phyloP scores from a whole-genome alignment of 345 rosid genomes.

The Aquilaria sinensis region DNA sequence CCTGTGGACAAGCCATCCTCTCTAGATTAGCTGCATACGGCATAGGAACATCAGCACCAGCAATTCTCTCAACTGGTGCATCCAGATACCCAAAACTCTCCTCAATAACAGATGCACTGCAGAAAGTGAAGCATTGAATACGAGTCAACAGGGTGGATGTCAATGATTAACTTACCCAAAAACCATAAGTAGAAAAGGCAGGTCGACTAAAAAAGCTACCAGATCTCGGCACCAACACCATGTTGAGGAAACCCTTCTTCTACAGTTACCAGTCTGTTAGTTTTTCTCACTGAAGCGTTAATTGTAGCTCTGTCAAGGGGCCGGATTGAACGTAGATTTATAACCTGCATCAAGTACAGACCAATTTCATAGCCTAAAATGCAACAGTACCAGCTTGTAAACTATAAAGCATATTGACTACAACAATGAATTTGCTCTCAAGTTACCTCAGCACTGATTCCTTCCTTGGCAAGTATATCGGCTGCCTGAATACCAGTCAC shows the following conservation, averaged over 20 bases:
- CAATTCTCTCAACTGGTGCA: slow-evolving; percentile 64
- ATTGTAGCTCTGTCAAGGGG: slow-evolving; percentile 60
- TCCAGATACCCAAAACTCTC: slow-evolving; percentile 71
- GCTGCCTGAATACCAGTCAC: slow-evolving; percentile 46
- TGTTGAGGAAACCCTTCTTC: slow-evolving; percentile 80
- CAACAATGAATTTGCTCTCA: neutral
- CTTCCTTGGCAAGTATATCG: slow-evolving; percentile 61
- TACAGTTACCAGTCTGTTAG: slow-evolving; percentile 72
- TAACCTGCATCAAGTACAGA: slow-evolving; percentile 34
- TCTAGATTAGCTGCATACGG: slow-evolving; percentile 70
- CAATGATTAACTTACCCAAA: neutral
- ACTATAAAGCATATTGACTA: neutral
- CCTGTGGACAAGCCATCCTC: slow-evolving; percentile 72
- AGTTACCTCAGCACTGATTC: slow-evolving; percentile 61
- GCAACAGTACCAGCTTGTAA: neutral
- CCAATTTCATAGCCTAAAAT: neutral
- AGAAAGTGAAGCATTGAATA: neutral
- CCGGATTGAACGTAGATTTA: slow-evolving; percentile 64
- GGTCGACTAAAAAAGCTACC: slow-evolving; percentile 26
- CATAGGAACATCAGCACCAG: slow-evolving; percentile 77
- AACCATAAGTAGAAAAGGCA: neutral
- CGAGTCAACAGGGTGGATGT: neutral
- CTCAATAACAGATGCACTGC: slow-evolving; percentile 55
- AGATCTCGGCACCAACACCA: slow-evolving; percentile 75
- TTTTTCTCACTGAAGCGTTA: slow-evolving; percentile 72